Percentiles rank a stretch among this genome's conserved stretches.
Evolutionary conservation across 139 green algal species (phyloP).

Genomic region (Nannochloris sp.): DNA sequence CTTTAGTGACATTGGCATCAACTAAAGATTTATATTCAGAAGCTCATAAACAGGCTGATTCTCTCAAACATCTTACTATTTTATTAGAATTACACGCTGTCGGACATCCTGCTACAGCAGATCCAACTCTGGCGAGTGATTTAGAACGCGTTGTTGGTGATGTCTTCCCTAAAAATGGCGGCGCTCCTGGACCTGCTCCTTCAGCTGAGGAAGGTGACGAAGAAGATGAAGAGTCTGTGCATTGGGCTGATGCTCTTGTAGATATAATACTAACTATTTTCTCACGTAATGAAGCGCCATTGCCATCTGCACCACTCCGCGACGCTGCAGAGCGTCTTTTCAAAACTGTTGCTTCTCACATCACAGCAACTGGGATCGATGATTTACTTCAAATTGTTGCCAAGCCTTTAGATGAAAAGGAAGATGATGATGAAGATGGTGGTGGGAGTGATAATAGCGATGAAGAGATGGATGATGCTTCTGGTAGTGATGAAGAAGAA

Average conservation of each 20-base stretch:
- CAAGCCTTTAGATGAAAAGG: constrained; percentile 17
- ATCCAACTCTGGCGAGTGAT: constrained; percentile 41
- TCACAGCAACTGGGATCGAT: constrained; percentile 40
- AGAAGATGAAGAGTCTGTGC: constrained; percentile 6
- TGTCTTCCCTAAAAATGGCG: constrained; percentile 14
- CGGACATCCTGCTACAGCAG: constrained; percentile 28
- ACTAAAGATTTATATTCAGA: constrained; percentile 1
- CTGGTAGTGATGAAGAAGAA: constrained; percentile 14
- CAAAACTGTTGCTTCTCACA: constrained; percentile 19
- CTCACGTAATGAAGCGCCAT: constrained; percentile 20
- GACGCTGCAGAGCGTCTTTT: constrained; percentile 64
- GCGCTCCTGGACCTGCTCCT: not conserved
- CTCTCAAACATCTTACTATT: constrained; percentile 37
- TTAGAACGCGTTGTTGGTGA: constrained; percentile 26
- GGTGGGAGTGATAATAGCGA: constrained; percentile 25
- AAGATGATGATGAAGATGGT: constrained; percentile 16
- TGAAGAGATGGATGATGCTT: constrained; percentile 22
- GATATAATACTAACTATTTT: constrained; percentile 69
- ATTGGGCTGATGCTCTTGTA: constrained; percentile 70
- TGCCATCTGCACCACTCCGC: constrained; percentile 56
- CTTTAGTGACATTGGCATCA: constrained; percentile 20
- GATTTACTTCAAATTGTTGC: constrained; percentile 59
- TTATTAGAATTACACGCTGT: constrained; percentile 58
- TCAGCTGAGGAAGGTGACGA: constrained; percentile 1
- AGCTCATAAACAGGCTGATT: not conserved